Evolutionary conservation across 2,329 filamentous ascomycete species (phyloP).

Genomic region (Plenodomus biglobosus): DNA sequence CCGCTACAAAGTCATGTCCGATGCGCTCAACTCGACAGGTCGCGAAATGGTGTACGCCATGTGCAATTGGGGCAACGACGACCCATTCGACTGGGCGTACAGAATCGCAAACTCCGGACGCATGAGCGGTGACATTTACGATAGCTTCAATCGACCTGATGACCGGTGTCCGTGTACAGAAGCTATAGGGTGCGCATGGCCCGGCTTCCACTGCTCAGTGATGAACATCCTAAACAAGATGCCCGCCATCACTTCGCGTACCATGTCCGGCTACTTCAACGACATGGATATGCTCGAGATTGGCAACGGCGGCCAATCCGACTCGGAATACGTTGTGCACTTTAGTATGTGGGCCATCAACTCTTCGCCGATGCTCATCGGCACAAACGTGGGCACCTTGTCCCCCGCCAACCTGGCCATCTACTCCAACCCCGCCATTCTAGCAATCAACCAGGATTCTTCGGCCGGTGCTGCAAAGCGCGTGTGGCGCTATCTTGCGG

Average conservation of each 20-base stretch:
- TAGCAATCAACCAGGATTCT: constrained; percentile 55
- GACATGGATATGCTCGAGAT: constrained; percentile 55
- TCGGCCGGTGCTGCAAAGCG: constrained; percentile 47
- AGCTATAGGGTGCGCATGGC: constrained; percentile 47
- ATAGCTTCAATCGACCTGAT: constrained; percentile 50
- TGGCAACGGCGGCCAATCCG: constrained; percentile 47
- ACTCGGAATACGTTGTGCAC: constrained; percentile 50
- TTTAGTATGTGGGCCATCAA: constrained; percentile 54
- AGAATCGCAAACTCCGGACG: constrained; percentile 52
- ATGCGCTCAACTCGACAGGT: constrained; percentile 52
- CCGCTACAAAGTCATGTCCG: constrained; percentile 52
- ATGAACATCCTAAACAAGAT: constrained; percentile 56
- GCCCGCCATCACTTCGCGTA: constrained; percentile 45
- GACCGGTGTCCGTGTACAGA: constrained; percentile 47
- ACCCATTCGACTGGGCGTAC: constrained; percentile 50
- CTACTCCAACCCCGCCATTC: constrained; percentile 52
- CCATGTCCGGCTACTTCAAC: constrained; percentile 51
- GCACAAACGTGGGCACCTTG: constrained; percentile 47
- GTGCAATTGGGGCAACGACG: constrained; percentile 57
- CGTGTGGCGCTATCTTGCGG: constrained; percentile 50
- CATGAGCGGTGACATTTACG: constrained; percentile 52
- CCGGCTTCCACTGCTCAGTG: constrained; percentile 53
- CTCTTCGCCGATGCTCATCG: constrained; percentile 52
- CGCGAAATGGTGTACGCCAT: constrained; percentile 51
- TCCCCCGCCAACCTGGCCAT: constrained; percentile 50